These are phyloP conservation scores for Lolium rigidum DNA, from an alignment of 176 grass and related monocot species.

Conservation along the genomic window DNA sequence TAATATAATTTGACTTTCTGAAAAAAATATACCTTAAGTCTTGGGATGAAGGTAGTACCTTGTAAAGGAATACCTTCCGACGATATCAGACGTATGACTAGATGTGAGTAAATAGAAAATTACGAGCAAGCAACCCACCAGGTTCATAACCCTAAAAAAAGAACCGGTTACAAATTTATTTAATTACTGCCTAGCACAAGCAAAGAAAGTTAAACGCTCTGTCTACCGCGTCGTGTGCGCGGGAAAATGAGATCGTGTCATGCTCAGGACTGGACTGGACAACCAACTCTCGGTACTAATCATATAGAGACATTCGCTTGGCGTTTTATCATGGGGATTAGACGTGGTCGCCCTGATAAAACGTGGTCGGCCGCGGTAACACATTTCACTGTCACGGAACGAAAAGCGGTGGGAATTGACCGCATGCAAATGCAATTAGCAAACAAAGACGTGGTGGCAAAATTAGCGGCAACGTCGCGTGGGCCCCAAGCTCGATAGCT, in stretches of 20 bases:
- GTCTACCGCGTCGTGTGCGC: slow-evolving; percentile 18
- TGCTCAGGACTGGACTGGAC: not conserved
- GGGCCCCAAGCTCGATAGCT: not conserved
- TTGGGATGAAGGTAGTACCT: too few species aligned
- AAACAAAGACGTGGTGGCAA: slow-evolving; percentile 8
- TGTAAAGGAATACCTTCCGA: too few species aligned
- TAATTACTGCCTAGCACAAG: not conserved
- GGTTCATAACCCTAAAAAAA: too few species aligned
- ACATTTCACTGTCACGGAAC: not conserved
- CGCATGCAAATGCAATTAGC: not conserved
- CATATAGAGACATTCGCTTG: slow-evolving; percentile 29
- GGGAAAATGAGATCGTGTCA: not conserved
- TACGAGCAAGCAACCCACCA: too few species aligned
- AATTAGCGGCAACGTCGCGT: slow-evolving; percentile 38
- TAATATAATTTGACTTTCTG: too few species aligned
- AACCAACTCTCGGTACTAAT: not conserved
- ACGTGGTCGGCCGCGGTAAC: slow-evolving; percentile 51
- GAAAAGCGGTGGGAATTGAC: slow-evolving; percentile 25
- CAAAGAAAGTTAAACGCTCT: not conserved
- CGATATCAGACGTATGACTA: too few species aligned
- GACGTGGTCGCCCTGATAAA: slow-evolving; percentile 31
- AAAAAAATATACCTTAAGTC: too few species aligned
- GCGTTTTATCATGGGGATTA: slow-evolving; percentile 30
- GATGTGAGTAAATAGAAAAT: too few species aligned
- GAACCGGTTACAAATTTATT: not conserved